Conservation (phyloP, 1,139 yeast genomes). For the Groenewaldozyma sp. region DNA sequence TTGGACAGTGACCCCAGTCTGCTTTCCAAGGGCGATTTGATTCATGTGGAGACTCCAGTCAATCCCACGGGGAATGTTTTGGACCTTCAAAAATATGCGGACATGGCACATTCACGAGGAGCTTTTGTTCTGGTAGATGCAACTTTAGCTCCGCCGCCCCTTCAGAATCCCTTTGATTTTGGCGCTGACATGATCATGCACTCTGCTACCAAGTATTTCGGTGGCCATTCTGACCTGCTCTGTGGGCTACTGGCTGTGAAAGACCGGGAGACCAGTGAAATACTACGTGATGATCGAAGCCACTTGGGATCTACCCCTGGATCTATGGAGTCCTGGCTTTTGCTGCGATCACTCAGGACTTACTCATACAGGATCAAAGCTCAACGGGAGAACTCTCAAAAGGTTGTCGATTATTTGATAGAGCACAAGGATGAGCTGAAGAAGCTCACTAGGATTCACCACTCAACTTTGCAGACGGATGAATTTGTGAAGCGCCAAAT, state of each 20-base stretch:
- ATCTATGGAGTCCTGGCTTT: conserved; percentile 62
- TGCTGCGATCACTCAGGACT: conserved; percentile 73
- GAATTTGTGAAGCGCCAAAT: conserved; percentile 62
- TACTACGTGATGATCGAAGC: conserved; percentile 51
- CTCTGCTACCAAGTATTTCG: conserved; percentile 85
- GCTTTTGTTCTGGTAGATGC: conserved; percentile 70
- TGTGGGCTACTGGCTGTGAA: conserved; percentile 72
- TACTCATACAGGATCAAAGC: conserved; percentile 56
- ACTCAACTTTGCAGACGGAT: conserved; percentile 61
- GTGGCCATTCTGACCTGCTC: conserved; percentile 84
- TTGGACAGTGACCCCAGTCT: conserved; percentile 45
- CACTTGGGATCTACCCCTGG: conserved; percentile 71
- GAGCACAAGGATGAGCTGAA: conserved; percentile 43
- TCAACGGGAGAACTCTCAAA: conserved; percentile 58
- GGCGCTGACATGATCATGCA: conserved; percentile 84
- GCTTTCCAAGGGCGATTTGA: conserved; percentile 58
- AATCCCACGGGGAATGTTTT: conserved; percentile 73
- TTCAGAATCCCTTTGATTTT: conserved; percentile 66
- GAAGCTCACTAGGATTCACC: conserved; percentile 45
- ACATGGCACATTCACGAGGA: conserved; percentile 58
- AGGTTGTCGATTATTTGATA: conserved; percentile 49
- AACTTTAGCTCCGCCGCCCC: conserved; percentile 90
- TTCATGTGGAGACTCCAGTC: conserved; percentile 81
- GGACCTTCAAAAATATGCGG: conserved; percentile 54
- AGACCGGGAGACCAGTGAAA: conserved; percentile 36